Evolutionary conservation across 164 flowering plant species (phyloP), one percentile per base, ranked within the genome.

Genomic region (Tetracentron sinense): DNA sequence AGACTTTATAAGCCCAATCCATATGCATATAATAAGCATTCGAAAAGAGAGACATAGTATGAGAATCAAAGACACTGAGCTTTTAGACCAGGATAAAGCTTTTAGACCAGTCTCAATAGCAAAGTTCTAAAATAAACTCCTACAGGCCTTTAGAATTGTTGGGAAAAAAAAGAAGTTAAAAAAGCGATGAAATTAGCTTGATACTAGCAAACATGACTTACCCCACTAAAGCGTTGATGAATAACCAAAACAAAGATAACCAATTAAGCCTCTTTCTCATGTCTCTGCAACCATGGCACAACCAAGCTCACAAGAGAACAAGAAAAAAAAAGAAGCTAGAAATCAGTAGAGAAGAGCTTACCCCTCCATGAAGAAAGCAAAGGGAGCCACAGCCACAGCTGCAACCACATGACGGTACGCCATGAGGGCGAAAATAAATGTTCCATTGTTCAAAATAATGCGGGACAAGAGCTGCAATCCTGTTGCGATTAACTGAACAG

Each of bases 381-480:
- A 69, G 30, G 88, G 88, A 5, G 73, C 72, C 7, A 85, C 72
- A 35, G 77, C 74, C 14, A 81, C 1, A 20, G 86, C 78, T 21
- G 82, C 90, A 46, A 85, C 75, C 7, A 82, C 11, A 33, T 75
- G 77, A 17, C 90, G 81, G 51, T 85, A 85, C 0, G 81, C 59
- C 68, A 83, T 57, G 30, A 85, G 67, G 7, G 86, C 83, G 28
- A 81, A 80, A 23, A 85, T 47, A 67, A 83, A 83, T 25, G 70
- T 69, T 0, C 87, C 90, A 14, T 77, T 42, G 19, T 19, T 50
- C 20, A 85, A 26, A 3, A 80, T 69, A 0, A 82, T 62, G 30
- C 69, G 66, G 0, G 87, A 77, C 0, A 85, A 74, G 0, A 85
- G 52, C 54, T 77, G 79, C 64, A 80, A n/a, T 2, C 86, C 90